These are phyloP conservation scores for Cryptococcus maquisensis DNA, from an alignment of 1,284 basidiomycete species.

Conservation along the genomic window DNA sequence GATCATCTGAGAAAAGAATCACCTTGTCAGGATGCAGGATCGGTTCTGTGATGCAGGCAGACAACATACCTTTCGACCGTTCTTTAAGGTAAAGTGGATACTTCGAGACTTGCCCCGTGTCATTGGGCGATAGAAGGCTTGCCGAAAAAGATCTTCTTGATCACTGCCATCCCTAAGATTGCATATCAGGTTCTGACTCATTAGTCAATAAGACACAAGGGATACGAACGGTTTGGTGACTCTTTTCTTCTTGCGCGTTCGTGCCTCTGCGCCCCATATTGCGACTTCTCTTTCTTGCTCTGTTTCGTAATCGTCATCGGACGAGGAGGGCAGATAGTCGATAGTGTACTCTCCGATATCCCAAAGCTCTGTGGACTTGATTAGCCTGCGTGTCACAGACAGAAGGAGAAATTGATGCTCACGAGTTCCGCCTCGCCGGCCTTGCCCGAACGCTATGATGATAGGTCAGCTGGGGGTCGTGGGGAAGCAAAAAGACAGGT, in stretches of 20 bases:
- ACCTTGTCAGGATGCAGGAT: neutral
- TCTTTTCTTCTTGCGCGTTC: neutral
- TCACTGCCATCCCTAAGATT: constrained; percentile 15
- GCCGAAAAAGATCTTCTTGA: constrained; percentile 31
- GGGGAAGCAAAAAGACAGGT: neutral
- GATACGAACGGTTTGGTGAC: neutral
- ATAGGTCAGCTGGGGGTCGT: neutral
- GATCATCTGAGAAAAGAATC: constrained; percentile 16
- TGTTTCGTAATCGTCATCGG: constrained; percentile 18
- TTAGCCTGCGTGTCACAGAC: neutral
- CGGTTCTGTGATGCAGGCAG: neutral
- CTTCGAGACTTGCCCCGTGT: constrained; percentile 19
- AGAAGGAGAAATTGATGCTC: neutral
- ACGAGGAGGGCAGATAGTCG: constrained; percentile 7
- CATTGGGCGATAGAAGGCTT: constrained; percentile 10
- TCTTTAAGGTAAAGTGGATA: constrained; percentile 30
- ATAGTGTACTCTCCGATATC: constrained; percentile 38
- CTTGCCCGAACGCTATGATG: constrained; percentile 20
- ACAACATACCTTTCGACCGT: constrained; percentile 25
- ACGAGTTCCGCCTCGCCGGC: constrained; percentile 33
- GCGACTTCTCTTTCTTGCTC: constrained; percentile 17
- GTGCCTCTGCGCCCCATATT: constrained; percentile 9
- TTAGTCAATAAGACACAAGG: neutral
- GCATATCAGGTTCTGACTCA: neutral
- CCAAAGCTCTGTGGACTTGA: constrained; percentile 30